Evolutionary conservation across 2,329 filamentous ascomycete genomes (phyloP).

Genomic region (Ascochyta clinopodiicola): DNA sequence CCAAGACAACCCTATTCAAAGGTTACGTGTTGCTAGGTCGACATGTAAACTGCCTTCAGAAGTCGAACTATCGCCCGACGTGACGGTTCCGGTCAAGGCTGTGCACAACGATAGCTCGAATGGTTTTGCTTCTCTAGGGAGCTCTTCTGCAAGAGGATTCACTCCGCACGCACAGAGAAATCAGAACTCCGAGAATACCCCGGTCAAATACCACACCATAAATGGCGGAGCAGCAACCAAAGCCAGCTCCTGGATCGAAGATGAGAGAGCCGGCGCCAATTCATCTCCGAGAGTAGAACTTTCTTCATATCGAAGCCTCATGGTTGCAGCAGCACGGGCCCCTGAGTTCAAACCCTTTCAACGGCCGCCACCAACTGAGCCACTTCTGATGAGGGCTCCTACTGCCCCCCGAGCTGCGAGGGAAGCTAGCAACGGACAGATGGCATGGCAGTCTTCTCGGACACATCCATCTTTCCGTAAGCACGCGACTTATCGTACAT

Average conservation of each 20-base stretch:
- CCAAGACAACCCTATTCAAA: background rate
- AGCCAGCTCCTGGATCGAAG: background rate
- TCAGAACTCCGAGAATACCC: background rate
- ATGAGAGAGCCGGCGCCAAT: background rate
- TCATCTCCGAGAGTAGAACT: background rate
- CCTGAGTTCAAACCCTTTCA: conserved; percentile 4
- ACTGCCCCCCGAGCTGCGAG: conserved; percentile 9
- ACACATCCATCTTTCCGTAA: background rate
- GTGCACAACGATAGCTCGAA: background rate
- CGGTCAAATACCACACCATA: background rate
- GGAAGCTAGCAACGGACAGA: background rate
- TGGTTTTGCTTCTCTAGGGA: too few species aligned
- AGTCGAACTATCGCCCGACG: background rate
- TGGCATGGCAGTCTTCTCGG: background rate
- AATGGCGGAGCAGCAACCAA: too few species aligned
- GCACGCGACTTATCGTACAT: background rate
- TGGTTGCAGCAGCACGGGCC: background rate
- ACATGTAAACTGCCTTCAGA: background rate
- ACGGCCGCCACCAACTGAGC: conserved; percentile 1
- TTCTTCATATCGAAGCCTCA: background rate
- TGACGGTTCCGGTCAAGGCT: background rate
- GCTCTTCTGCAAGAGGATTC: background rate
- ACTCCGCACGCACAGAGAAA: background rate
- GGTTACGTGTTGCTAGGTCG: background rate
- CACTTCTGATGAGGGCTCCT: conserved; percentile 8